Conservation (phyloP, 352 stramenopile species). For the Pythium grandisporangium region DNA sequence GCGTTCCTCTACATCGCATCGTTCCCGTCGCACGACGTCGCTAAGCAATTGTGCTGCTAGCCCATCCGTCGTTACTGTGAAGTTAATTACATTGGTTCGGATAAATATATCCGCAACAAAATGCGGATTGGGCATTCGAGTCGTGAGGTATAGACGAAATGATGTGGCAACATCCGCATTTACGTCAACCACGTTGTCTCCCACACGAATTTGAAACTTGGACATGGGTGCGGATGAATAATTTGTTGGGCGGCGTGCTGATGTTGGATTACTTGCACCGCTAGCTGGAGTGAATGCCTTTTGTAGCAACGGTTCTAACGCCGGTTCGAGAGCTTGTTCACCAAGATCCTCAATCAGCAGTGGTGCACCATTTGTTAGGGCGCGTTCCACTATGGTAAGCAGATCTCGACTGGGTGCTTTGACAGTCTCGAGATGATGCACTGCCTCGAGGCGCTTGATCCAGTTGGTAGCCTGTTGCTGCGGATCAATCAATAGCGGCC, state of each 20-base stretch:
- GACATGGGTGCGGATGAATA: no score
- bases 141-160: constrained; percentile 89
- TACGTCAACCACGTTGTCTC: constrained; percentile 57
- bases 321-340: constrained; percentile 33
- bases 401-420: constrained; percentile 48
- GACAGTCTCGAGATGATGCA: constrained; percentile 51
- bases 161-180: constrained; percentile 51
- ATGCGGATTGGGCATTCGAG: constrained; percentile 87
- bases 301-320: constrained; percentile 41
- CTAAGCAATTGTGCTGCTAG: constrained; percentile 87
- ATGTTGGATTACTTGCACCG: background rate
- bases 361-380: constrained; percentile 24
- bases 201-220: constrained; percentile 43
- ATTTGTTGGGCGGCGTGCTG: no score
- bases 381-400: constrained; percentile 26
- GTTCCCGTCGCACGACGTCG: constrained; percentile 80
- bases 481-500: constrained; percentile 91
- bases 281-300: constrained; percentile 13
- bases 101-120: constrained; percentile 90
- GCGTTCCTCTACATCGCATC: constrained; percentile 80
- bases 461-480: constrained; percentile 90
- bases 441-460: constrained; percentile 82
- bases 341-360: constrained; percentile 52
- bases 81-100: constrained; percentile 91
- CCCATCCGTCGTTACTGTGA: constrained; percentile 87